phyloP scores from a whole-genome alignment of 345 rosid genomes.

The Arabidopsis thaliana region DNA sequence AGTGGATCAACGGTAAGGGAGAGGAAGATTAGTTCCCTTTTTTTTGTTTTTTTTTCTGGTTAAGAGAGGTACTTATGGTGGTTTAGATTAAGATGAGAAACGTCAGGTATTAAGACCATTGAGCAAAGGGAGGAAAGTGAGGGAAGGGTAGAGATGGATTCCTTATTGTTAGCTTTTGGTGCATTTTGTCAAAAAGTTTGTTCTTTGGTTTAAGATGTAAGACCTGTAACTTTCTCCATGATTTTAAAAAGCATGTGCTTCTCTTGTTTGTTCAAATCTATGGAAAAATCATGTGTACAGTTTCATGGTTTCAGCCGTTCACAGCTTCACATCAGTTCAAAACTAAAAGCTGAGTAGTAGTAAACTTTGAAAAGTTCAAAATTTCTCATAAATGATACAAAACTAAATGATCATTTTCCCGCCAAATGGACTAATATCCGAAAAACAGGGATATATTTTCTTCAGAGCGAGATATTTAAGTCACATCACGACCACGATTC shows the following conservation, averaged over 20 bases:
- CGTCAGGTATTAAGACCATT: background rate
- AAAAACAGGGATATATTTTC: background rate
- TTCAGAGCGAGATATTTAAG: background rate
- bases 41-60: background rate
- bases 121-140: background rate
- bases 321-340: background rate
- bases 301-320: background rate
- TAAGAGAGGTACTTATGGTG: background rate
- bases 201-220: background rate
- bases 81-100: slow-evolving; percentile 5
- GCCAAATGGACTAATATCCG: background rate
- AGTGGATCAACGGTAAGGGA: background rate
- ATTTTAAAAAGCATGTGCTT: background rate
- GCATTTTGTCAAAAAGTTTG: background rate
- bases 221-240: background rate
- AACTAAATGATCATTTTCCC: background rate
- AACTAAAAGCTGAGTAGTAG: background rate
- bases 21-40: background rate
- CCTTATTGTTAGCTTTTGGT: background rate
- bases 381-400: no score
- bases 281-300: background rate
- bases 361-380: no score
- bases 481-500: background rate
- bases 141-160: background rate
- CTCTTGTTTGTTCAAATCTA: background rate